Percentiles rank a stretch among this genome's conserved stretches.
phyloP scores from a whole-genome alignment of 192 early-diverging fungal genomes.

The Backusella westeae region DNA sequence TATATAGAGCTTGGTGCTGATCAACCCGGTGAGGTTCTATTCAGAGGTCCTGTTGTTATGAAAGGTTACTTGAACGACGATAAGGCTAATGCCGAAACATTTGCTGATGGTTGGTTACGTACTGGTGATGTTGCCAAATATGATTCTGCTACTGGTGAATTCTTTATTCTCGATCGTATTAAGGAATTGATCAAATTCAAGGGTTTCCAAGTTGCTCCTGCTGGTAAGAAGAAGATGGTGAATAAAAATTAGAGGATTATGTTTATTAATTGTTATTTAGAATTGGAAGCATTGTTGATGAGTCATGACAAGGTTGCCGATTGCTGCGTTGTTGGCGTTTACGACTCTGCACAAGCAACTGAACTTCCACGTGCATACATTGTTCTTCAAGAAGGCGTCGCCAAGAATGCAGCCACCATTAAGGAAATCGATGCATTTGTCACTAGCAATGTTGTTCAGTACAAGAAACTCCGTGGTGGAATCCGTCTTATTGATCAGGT shows the following conservation, averaged over 20 bases:
- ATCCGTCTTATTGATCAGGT: constrained; percentile 68
- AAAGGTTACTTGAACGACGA: constrained; percentile 52
- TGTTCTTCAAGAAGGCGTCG: constrained; percentile 51
- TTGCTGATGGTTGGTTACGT: constrained; percentile 44
- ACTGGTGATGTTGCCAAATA: constrained; percentile 62
- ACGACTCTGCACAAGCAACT: constrained; percentile 61
- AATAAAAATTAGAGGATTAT: neutral
- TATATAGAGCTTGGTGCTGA: constrained; percentile 46
- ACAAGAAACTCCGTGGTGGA: constrained; percentile 85
- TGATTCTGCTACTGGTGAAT: constrained; percentile 48
- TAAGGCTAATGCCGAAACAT: constrained; percentile 41
- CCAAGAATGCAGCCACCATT: constrained; percentile 37
- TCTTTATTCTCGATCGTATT: constrained; percentile 68
- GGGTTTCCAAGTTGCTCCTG: constrained; percentile 70
- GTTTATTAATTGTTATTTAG: neutral
- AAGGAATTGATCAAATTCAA: constrained; percentile 87
- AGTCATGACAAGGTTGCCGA: constrained; percentile 52
- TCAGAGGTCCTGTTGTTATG: constrained; percentile 48
- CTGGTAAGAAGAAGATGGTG: constrained; percentile 32
- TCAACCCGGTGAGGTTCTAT: constrained; percentile 44
- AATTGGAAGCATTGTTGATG: constrained; percentile 64
- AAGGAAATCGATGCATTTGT: constrained; percentile 54
- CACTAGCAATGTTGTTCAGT: constrained; percentile 54
- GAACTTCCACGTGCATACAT: constrained; percentile 83
- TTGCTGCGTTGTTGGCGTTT: constrained; percentile 66